A percentile compares a stretch with the other conserved stretches of the same genome.
These are phyloP conservation scores for Diaporthe aspalathi DNA, from an alignment of 2,329 filamentous ascomycete genomes.

Conservation along the genomic window DNA sequence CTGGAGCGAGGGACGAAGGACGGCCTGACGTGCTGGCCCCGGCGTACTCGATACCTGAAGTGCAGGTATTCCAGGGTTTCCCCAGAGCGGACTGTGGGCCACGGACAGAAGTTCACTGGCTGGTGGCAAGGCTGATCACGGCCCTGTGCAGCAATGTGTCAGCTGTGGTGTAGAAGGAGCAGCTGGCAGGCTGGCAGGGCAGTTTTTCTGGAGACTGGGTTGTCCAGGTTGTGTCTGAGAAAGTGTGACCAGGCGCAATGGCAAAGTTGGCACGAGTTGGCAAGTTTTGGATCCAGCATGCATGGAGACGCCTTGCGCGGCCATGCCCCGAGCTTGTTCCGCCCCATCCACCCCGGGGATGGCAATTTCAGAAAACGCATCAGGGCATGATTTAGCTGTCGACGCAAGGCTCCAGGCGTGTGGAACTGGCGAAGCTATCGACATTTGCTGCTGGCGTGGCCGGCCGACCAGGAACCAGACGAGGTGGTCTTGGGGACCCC, in stretches of 20 bases:
- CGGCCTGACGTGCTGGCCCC: conserved; percentile 21
- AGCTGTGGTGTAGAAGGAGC: conserved; percentile 20
- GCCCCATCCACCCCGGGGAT: not conserved
- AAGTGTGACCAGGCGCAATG: not conserved
- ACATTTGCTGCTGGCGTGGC: not conserved
- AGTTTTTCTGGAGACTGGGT: not conserved
- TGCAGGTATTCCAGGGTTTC: conserved; percentile 22
- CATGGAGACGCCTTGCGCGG: conserved; percentile 20
- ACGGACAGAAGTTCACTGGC: conserved; percentile 16
- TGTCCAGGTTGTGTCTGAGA: not conserved
- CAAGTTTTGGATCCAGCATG: conserved; percentile 14
- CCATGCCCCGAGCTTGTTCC: conserved; percentile 3
- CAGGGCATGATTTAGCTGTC: not conserved
- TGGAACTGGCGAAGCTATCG: conserved; percentile 28
- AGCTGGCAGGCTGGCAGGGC: conserved; percentile 7
- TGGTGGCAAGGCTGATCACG: conserved; percentile 1
- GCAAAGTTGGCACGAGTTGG: conserved; percentile 37
- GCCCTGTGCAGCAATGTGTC: conserved; percentile 25
- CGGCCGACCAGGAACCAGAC: not conserved
- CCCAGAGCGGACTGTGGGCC: conserved; percentile 24
- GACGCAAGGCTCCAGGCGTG: not conserved
- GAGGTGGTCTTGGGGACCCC: not conserved
- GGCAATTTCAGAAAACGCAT: not conserved
- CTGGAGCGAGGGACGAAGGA: conserved; percentile 29
- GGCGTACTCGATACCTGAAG: conserved; percentile 20